Conservation (phyloP, 345 rosid species). For the Melaleuca quinquenervia region DNA sequence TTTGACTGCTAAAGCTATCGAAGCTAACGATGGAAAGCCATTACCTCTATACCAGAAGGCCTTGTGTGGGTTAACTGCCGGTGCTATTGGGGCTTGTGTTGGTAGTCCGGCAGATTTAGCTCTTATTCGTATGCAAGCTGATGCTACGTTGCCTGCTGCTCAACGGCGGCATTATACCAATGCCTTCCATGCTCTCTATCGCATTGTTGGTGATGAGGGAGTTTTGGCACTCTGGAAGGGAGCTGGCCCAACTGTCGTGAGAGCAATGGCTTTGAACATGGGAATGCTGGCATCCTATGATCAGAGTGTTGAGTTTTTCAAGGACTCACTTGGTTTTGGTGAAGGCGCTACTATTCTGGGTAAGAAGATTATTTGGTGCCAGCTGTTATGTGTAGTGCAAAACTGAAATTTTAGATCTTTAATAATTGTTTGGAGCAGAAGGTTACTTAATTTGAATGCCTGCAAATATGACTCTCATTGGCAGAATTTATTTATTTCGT, state of each 20-base stretch:
- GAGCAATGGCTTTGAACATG: slow-evolving; percentile 99
- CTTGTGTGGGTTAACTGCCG: slow-evolving; percentile 94
- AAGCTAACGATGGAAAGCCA: slow-evolving; percentile 92
- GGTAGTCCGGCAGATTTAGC: slow-evolving; percentile 98
- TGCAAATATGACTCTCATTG: background rate
- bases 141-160: slow-evolving; percentile 82
- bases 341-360: slow-evolving; percentile 55
- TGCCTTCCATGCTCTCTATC: slow-evolving; percentile 94
- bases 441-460: background rate
- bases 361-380: slow-evolving; percentile 2
- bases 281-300: slow-evolving; percentile 99
- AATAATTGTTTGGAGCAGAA: background rate
- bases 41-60: slow-evolving; percentile 97
- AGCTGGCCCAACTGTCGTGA: slow-evolving; percentile 96
- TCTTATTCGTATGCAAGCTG: slow-evolving; percentile 98
- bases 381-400: background rate
- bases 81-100: slow-evolving; percentile 88
- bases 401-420: background rate
- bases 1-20: slow-evolving; percentile 78
- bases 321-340: slow-evolving; percentile 63
- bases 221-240: slow-evolving; percentile 99
- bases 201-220: slow-evolving; percentile 79
- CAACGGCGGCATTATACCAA: slow-evolving; percentile 86
- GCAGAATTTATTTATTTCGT: background rate
- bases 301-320: slow-evolving; percentile 85